phyloP scores from a whole-genome alignment of 345 rosid genomes.

The Citrus australasica region DNA sequence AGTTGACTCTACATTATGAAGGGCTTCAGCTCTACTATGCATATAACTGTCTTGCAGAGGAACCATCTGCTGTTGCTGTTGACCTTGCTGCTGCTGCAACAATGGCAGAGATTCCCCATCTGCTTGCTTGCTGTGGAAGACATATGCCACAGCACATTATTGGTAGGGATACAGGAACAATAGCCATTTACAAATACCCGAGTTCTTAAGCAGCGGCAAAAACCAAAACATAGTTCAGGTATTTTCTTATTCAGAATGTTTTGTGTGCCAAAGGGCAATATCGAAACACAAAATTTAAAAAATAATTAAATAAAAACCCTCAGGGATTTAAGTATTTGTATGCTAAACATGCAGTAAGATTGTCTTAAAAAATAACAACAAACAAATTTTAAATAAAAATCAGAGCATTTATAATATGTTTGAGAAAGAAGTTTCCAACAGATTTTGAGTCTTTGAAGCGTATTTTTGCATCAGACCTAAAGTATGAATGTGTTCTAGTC shows the following conservation, averaged over 20 bases:
- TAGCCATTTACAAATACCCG: not conserved
- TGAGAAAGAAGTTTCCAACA: not conserved
- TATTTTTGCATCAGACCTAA: not conserved
- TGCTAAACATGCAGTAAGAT: not conserved
- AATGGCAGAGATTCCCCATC: constrained; percentile 62
- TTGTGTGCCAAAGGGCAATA: not conserved
- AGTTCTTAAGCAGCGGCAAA: not conserved
- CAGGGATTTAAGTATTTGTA: not conserved
- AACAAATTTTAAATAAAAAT: not conserved
- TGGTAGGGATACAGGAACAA: not conserved
- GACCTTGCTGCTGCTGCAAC: constrained; percentile 41
- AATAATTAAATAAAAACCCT: not conserved
- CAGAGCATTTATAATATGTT: not conserved
- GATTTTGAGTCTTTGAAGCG: not conserved
- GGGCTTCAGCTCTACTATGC: constrained; percentile 85
- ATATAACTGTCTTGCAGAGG: constrained; percentile 76
- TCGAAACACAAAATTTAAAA: not conserved
- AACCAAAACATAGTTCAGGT: not conserved
- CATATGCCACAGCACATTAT: not conserved
- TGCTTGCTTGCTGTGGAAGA: constrained; percentile 39
- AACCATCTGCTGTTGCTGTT: constrained; percentile 65
- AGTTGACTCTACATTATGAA: constrained; percentile 80
- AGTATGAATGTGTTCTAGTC: not conserved
- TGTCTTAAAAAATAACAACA: not conserved
- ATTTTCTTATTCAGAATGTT: not conserved